A percentile compares a stretch with the other conserved stretches of the same genome.
phyloP scores from a whole-genome alignment of 768 basidiomycete genomes.

The Tephrocybe rancida region DNA sequence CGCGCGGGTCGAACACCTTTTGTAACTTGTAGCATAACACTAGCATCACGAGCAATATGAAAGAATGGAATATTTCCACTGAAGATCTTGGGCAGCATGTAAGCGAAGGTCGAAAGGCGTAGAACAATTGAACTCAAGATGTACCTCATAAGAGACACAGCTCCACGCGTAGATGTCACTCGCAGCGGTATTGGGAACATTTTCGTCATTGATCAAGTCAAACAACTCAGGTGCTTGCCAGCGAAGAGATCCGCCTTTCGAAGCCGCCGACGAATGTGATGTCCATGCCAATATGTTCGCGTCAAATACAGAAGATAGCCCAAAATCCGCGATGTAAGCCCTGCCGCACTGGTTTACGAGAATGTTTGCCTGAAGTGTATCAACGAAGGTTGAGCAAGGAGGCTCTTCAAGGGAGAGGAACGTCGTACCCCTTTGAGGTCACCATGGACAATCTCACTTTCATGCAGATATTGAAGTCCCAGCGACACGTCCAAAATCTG shows the following conservation, averaged over 20 bases:
- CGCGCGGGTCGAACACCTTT: not conserved
- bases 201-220: not conserved
- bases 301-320: slow-evolving; percentile 20
- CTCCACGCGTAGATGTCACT: slow-evolving; percentile 30
- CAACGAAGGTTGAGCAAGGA: not conserved
- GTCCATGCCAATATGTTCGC: slow-evolving; percentile 14
- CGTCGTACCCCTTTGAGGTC: slow-evolving; percentile 28
- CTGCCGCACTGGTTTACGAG: slow-evolving; percentile 20
- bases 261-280: slow-evolving; percentile 6
- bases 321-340: slow-evolving; percentile 28
- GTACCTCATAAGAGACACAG: slow-evolving; percentile 27
- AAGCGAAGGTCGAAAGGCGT: not conserved
- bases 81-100: not conserved
- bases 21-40: not conserved
- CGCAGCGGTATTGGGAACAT: slow-evolving; percentile 9
- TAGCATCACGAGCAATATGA: not conserved
- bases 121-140: not conserved
- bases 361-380: slow-evolving; percentile 21
- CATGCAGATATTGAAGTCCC: slow-evolving; percentile 27
- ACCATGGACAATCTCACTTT: slow-evolving; percentile 24
- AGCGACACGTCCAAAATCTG: slow-evolving; percentile 18
- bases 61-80: not conserved
- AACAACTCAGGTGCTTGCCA: slow-evolving; percentile 28
- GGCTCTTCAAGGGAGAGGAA: not conserved
- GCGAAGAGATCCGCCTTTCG: slow-evolving; percentile 19